A percentile compares a stretch with the other conserved stretches of the same genome.
These are phyloP conservation scores for Cadophora gregata DNA, from an alignment of 2,329 filamentous ascomycete species.

Conservation along the genomic window DNA sequence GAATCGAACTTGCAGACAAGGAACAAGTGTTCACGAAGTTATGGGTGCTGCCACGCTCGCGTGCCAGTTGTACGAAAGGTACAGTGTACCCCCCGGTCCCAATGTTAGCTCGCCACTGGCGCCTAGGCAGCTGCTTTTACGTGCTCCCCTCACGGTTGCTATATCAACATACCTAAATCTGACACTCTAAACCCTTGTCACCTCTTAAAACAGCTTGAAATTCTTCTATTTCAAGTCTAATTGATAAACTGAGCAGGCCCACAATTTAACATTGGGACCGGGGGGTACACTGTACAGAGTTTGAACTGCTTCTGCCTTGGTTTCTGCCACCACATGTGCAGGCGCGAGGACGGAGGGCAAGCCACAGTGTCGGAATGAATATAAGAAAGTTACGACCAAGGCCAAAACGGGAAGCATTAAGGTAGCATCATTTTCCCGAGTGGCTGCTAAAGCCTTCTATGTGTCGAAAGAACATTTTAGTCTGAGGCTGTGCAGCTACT, in stretches of 20 bases:
- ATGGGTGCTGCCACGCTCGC: background rate
- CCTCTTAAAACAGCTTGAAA: no score
- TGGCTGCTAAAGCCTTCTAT: no score
- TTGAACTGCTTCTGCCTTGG: conserved; percentile 11
- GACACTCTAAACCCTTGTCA: no score
- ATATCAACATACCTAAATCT: no score
- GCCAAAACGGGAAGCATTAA: background rate
- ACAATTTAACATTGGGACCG: no score
- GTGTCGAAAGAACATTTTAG: conserved; percentile 2
- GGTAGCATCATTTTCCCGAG: background rate
- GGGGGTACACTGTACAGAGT: no score
- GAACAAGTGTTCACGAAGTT: background rate
- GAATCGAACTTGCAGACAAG: background rate
- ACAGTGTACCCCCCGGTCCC: no score
- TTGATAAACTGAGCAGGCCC: no score
- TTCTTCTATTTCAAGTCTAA: no score
- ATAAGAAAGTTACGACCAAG: background rate
- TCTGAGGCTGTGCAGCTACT: conserved; percentile 17
- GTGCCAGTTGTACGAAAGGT: background rate
- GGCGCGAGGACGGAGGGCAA: background rate
- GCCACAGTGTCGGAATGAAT: conserved; percentile 7
- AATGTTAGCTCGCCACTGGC: no score
- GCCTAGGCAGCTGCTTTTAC: no score
- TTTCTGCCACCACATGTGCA: background rate
- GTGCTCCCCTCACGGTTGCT: no score